A percentile compares a stretch with the other conserved stretches of the same genome.
Evolutionary conservation across 441 rosid genomes (phyloP).

Genomic region (Melastoma candidum): DNA sequence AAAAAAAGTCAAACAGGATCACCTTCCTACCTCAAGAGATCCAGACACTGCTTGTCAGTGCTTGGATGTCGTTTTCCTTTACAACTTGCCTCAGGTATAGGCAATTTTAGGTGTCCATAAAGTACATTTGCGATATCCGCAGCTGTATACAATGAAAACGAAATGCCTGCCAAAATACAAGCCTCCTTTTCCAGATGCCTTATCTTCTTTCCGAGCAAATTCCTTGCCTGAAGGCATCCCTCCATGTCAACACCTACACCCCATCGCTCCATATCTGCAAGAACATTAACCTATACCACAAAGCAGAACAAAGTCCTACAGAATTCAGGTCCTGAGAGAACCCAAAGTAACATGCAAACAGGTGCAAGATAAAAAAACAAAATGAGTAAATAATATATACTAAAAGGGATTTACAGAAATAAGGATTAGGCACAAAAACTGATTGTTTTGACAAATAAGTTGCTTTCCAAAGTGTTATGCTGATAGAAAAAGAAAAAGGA

Average conservation of each 20-base stretch:
- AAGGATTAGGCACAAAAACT: too few species aligned
- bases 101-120: slow-evolving; percentile 71
- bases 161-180: slow-evolving; percentile 69
- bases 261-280: slow-evolving; percentile 96
- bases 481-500: slow-evolving; percentile 11
- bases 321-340: neutral
- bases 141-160: slow-evolving; percentile 67
- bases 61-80: slow-evolving; percentile 91
- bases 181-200: slow-evolving; percentile 85
- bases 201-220: slow-evolving; percentile 59
- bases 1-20: neutral
- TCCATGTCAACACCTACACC: slow-evolving; percentile 95
- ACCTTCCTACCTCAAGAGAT: slow-evolving; percentile 60
- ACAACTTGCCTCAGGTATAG: slow-evolving; percentile 47
- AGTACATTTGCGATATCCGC: slow-evolving; percentile 94
- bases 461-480: too few species aligned
- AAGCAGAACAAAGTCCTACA: slow-evolving; percentile 15
- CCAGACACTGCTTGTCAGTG: slow-evolving; percentile 89
- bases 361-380: too few species aligned
- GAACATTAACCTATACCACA: slow-evolving; percentile 65
- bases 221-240: slow-evolving; percentile 76
- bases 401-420: too few species aligned
- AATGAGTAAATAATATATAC: too few species aligned
- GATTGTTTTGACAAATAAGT: too few species aligned
- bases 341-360: too few species aligned